Base-by-base conservation (phyloP, 2,329 filamentous ascomycete species). In the Beauveria scarabaeidicola region DNA sequence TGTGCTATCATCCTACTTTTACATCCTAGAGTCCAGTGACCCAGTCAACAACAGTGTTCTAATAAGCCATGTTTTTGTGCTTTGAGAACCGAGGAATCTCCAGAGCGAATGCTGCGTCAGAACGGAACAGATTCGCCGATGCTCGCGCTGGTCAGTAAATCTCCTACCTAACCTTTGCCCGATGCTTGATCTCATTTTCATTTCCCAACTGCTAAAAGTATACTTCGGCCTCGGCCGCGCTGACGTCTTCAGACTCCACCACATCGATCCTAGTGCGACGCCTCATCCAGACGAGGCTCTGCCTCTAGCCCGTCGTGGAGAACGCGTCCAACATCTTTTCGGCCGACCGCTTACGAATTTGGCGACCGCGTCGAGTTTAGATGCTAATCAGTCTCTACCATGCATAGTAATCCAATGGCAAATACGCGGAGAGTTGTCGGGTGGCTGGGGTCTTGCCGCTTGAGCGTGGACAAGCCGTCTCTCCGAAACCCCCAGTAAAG, bases 191-290 rank as follows among this genome's bases (percentile, higher is more conserved):
- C n/a, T 40, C 17, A n/a, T n/a, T 4, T n/a, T 4, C 36, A 10
- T 25, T 23, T 21, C 50, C 8, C n/a, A n/a, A 21, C 23, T 47
- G 5, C 1, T 19, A 21, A 10, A 54, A 21, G 9, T 27, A n/a
- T 41, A 23, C 8, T 8, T 32, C 23, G 17, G 4, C 17, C 17
- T 19, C 9, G 9, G 52, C 44, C 25, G 25, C 23, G 38, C 23
- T 54, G 52, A 54, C 52, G 52, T 44, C 52, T 54, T 44, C 7
- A 36, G 23, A 5, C 52, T 44, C 52, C 52, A 54, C 52, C 23
- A 25, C 38, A 44, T 44, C 25, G 38, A 38, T 43, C 52, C 52
- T 54, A 54, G 52, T 27, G 52, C 21, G 23, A 44, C 52, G 27
- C 50, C 32, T 52, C 50, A 40, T 52, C n/a, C 50, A 19, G 19